Percentiles rank a stretch among this genome's conserved stretches.
Conservation (phyloP, 2,329 filamentous ascomycete genomes). For the Fusarium aywerte region DNA sequence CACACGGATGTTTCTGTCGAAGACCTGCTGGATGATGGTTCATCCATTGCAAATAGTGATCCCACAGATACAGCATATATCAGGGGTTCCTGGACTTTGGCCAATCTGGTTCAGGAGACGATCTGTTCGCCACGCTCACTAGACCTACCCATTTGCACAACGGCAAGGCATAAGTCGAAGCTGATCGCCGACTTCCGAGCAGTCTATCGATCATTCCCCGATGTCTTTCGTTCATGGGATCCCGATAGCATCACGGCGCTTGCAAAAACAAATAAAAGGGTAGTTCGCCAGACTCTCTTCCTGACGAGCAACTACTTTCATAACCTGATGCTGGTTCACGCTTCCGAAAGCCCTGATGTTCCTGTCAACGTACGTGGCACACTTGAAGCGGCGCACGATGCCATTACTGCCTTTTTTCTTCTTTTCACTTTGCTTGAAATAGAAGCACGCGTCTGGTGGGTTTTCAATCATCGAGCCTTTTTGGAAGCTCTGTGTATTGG, state of each 20-base stretch:
- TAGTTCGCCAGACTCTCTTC: constrained; percentile 79
- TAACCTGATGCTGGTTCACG: constrained; percentile 82
- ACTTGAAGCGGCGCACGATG: constrained; percentile 79
- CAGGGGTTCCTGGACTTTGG: constrained; percentile 80
- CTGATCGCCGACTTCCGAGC: constrained; percentile 76
- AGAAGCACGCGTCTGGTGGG: constrained; percentile 85
- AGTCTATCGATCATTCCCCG: constrained; percentile 78
- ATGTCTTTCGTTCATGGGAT: constrained; percentile 76
- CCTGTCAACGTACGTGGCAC: constrained; percentile 74
- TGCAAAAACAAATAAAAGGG: constrained; percentile 69
- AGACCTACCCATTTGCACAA: constrained; percentile 76
- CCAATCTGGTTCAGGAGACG: constrained; percentile 80
- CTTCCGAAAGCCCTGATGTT: constrained; percentile 72
- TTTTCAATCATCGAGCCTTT: constrained; percentile 83
- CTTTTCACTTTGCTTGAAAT: constrained; percentile 74
- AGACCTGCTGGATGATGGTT: constrained; percentile 73
- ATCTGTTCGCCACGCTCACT: constrained; percentile 80
- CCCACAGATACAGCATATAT: constrained; percentile 77
- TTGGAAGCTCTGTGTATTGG: constrained; percentile 78
- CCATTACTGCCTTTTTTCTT: constrained; percentile 79
- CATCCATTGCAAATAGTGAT: constrained; percentile 66
- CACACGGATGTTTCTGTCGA: constrained; percentile 84
- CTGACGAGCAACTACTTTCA: constrained; percentile 86
- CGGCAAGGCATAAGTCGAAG: constrained; percentile 74
- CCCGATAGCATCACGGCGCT: constrained; percentile 67